These are phyloP conservation scores for Diplodia sapinea DNA, from an alignment of 2,329 filamentous ascomycete genomes.

Conservation along the genomic window DNA sequence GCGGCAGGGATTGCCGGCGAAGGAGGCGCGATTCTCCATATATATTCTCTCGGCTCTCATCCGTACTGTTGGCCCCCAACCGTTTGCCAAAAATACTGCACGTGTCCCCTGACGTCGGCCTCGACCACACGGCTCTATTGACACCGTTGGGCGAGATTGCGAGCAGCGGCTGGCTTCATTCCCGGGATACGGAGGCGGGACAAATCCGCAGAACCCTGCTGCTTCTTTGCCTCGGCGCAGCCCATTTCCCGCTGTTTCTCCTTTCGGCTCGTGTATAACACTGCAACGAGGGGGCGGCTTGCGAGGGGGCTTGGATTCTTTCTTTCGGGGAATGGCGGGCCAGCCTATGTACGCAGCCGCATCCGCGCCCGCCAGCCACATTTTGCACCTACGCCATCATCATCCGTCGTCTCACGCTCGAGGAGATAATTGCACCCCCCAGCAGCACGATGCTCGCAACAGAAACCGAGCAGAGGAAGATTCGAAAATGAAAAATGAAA, in stretches of 20 bases:
- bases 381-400: not conserved
- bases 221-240: not conserved
- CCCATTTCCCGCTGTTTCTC: not conserved
- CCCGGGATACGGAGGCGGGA: not conserved
- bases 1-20: too few species aligned
- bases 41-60: conserved; percentile 14
- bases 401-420: too few species aligned
- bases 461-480: too few species aligned
- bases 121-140: conserved; percentile 1
- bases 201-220: not conserved
- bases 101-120: not conserved
- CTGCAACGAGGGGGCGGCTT: not conserved
- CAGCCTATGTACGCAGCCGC: conserved; percentile 23
- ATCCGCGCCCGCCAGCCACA: conserved; percentile 27
- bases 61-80: conserved; percentile 6
- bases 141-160: conserved; percentile 6
- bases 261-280: not conserved
- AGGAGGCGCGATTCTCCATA: conserved; percentile 1
- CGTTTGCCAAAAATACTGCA: conserved; percentile 1
- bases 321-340: not conserved
- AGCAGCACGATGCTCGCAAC: not conserved
- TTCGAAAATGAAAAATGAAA: too few species aligned
- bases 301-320: not conserved
- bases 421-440: not conserved
- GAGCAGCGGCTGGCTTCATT: not conserved